Base-by-base conservation (phyloP, 371 early-diverging fungal genomes). In the Ecytonucleospora hepatopenaei region DNA sequence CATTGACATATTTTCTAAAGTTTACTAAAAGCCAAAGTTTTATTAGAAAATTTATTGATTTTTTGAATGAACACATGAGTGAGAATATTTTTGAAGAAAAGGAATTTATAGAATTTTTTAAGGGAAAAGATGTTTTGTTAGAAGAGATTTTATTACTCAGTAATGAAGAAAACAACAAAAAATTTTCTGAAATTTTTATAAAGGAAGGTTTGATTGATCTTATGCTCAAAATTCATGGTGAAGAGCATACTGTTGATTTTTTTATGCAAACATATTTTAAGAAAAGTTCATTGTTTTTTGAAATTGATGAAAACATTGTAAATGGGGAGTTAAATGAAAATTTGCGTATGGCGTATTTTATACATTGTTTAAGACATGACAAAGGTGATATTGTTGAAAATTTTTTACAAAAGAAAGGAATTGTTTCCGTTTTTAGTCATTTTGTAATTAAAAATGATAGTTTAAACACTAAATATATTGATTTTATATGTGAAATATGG, bases 381-480 rank as follows among this genome's bases (percentile, higher is more conserved):
- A 40, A 40, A n/a, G n/a, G 40, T n/a, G n/a, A 40, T n/a, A 40
- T 40, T 8, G 40, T 40, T 40, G 40, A 40, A 40, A 8, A 40
- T 8, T 40, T 40, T n/a, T 12, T 40, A 40, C 12, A n/a, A 40
- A 40, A n/a, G n/a, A 40, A 40, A n/a, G 40, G n/a, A 40, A n/a
- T 8, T 12, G 40, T n/a, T n/a, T n/a, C n/a, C n/a, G n/a, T n/a
- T n/a, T n/a, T n/a, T n/a, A n/a, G n/a, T n/a, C n/a, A n/a, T 17
- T 24, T 63, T 4, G 33, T 5, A 15, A 63, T 8, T 5, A 16
- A 63, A 8, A 33, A 27, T 21, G 21, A 19, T 15, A 26, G 8
- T 8, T 8, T 63, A 19, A 49, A 63, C 24, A 51, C 64, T 3
- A 63, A 63, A 48, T 63, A 27, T 26, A 49, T 63, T 8, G 8